Evolutionary conservation across 176 grass and related monocot species (phyloP).

Genomic region (Elaeis guineensis): DNA sequence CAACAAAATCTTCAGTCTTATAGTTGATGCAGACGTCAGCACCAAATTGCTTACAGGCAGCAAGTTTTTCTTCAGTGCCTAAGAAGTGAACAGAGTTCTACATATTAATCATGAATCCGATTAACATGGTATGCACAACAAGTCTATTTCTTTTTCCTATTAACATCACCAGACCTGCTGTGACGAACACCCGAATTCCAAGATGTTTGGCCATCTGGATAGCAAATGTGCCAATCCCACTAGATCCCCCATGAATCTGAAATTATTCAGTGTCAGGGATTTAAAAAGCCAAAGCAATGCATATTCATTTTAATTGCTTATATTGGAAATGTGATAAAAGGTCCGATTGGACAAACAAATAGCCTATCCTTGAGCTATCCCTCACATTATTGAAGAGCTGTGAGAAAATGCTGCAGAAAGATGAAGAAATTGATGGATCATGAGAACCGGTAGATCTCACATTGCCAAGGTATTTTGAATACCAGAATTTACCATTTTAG

Average conservation of each 20-base stretch:
- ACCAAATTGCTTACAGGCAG: slow-evolving; percentile 66
- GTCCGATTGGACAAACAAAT: too few species aligned
- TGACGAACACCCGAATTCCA: slow-evolving; percentile 70
- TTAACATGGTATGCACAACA: neutral
- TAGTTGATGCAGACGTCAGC: slow-evolving; percentile 89
- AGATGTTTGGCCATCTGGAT: slow-evolving; percentile 75
- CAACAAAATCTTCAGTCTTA: slow-evolving; percentile 82
- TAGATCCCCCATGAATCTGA: slow-evolving; percentile 91
- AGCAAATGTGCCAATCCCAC: slow-evolving; percentile 85
- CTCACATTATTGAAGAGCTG: too few species aligned
- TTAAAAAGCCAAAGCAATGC: too few species aligned
- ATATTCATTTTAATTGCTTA: too few species aligned
- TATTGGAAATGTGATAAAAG: too few species aligned
- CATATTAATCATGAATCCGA: too few species aligned
- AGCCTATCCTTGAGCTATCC: too few species aligned
- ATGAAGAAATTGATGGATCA: too few species aligned
- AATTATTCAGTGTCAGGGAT: neutral
- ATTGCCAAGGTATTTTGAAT: too few species aligned
- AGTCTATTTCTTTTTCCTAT: neutral
- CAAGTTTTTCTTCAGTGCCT: slow-evolving; percentile 78
- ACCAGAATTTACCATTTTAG: too few species aligned
- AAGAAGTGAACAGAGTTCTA: neutral
- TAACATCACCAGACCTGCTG: slow-evolving; percentile 50
- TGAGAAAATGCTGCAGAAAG: too few species aligned
- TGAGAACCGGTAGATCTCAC: too few species aligned